These are phyloP conservation scores for Cladorrhinum sp. DNA, from an alignment of 2,329 filamentous ascomycete species.

Conservation along the genomic window DNA sequence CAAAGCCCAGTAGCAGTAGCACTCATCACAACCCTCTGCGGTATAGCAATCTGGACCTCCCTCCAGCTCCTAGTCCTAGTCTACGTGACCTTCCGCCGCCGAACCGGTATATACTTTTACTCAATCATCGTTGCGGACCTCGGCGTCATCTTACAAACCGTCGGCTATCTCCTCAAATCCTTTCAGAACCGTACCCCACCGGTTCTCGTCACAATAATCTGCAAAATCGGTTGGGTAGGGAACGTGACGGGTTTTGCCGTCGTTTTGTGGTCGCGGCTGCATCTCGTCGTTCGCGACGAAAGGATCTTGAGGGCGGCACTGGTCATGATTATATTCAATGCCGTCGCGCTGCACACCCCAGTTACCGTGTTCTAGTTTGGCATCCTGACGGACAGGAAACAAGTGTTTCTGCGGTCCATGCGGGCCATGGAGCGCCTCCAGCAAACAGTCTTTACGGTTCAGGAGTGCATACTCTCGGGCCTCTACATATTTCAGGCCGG, in stretches of 20 bases:
- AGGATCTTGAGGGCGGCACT: constrained; percentile 48
- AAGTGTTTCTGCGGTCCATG: constrained; percentile 39
- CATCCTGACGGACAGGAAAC: constrained; percentile 39
- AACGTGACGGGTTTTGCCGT: constrained; percentile 62
- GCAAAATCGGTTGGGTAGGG: constrained; percentile 48
- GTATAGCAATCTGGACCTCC: background rate
- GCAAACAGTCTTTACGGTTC: constrained; percentile 54
- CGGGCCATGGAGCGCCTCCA: constrained; percentile 53
- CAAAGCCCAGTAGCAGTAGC: background rate
- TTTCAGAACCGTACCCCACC: background rate
- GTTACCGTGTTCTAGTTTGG: constrained; percentile 56
- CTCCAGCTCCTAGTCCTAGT: constrained; percentile 38
- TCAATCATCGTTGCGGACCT: constrained; percentile 36
- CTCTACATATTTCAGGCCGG: constrained; percentile 54
- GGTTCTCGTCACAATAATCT: constrained; percentile 38
- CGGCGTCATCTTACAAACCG: constrained; percentile 37
- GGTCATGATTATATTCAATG: constrained; percentile 56
- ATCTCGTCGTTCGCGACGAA: constrained; percentile 54
- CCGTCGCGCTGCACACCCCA: constrained; percentile 50
- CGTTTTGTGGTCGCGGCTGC: constrained; percentile 61
- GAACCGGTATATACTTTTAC: constrained; percentile 39
- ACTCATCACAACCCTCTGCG: background rate
- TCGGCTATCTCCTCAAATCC: constrained; percentile 47
- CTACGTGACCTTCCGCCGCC: constrained; percentile 35
- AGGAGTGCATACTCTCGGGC: constrained; percentile 52